Evolutionary conservation across 164 flowering plant genomes (phyloP).

Genomic region (Nymphaea colorata): DNA sequence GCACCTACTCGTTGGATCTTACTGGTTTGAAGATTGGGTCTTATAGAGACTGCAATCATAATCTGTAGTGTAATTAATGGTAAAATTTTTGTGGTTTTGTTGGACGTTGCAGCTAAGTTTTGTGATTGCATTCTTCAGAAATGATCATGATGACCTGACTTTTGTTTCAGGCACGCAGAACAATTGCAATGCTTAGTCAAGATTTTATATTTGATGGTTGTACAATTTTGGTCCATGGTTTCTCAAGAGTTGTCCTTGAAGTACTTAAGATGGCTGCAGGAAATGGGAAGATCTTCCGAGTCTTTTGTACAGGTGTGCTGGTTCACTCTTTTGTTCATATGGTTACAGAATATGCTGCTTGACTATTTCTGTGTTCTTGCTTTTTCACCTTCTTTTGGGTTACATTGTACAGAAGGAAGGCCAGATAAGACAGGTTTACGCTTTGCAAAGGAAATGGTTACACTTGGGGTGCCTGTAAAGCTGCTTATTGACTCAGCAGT

Average conservation of each 20-base stretch:
- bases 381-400: conserved; percentile 1
- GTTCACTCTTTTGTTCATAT: neutral
- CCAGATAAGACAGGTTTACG: conserved; percentile 86
- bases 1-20: no score
- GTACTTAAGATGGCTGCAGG: conserved; percentile 77
- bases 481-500: conserved; percentile 93
- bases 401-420: conserved; percentile 62
- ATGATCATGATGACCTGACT: neutral
- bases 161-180: conserved; percentile 67
- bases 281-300: conserved; percentile 74
- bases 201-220: conserved; percentile 97
- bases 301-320: conserved; percentile 78
- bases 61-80: no score
- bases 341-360: neutral
- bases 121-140: neutral
- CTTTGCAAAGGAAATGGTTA: conserved; percentile 78
- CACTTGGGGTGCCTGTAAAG: conserved; percentile 91
- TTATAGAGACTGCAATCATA: no score
- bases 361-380: neutral
- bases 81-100: no score
- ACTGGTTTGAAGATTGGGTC: no score
- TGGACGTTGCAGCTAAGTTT: neutral
- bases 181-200: conserved; percentile 90
- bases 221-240: conserved; percentile 96
- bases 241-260: conserved; percentile 91